Evolutionary conservation across 768 basidiomycete species (phyloP).

Genomic region (Termitomyces sp.): DNA sequence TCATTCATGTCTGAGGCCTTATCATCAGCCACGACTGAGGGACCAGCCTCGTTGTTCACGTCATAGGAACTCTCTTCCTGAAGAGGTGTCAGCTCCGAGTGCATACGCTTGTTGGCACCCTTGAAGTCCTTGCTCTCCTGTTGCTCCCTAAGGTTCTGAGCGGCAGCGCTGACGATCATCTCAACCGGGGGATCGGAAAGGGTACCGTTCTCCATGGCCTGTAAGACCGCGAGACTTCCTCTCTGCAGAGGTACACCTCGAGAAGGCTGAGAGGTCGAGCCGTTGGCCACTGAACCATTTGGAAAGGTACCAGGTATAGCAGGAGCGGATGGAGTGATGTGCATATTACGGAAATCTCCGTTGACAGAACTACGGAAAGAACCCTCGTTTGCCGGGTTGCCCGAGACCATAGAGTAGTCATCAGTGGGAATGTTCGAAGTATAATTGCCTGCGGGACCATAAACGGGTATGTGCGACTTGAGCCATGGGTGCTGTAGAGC

Average conservation of each 20-base stretch:
- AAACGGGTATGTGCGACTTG: conserved; percentile 23
- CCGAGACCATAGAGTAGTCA: conserved; percentile 21
- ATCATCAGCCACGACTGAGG: conserved; percentile 2
- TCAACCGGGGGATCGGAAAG: conserved; percentile 52
- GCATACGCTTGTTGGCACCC: conserved; percentile 34
- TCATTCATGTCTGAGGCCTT: background rate
- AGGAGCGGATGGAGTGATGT: conserved; percentile 16
- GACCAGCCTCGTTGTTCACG: conserved; percentile 6
- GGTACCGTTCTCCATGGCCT: conserved; percentile 36
- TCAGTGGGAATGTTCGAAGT: conserved; percentile 3
- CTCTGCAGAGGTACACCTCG: conserved; percentile 38
- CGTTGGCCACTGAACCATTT: conserved; percentile 3
- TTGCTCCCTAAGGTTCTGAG: conserved; percentile 17
- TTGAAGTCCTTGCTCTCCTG: conserved; percentile 16
- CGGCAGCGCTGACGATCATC: conserved; percentile 39
- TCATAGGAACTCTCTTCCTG: conserved; percentile 27
- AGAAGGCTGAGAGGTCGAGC: conserved; percentile 17
- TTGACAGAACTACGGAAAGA: conserved; percentile 20
- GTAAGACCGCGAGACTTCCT: conserved; percentile 39
- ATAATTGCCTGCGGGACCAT: conserved; percentile 7
- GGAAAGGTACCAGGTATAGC: conserved; percentile 10
- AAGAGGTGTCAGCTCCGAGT: conserved; percentile 36
- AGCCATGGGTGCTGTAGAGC: conserved; percentile 83
- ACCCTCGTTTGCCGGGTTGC: conserved; percentile 5
- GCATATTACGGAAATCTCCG: conserved; percentile 24